These are phyloP conservation scores for Cucumis hystrix DNA, from an alignment of 306 rosid species.

Conservation along the genomic window DNA sequence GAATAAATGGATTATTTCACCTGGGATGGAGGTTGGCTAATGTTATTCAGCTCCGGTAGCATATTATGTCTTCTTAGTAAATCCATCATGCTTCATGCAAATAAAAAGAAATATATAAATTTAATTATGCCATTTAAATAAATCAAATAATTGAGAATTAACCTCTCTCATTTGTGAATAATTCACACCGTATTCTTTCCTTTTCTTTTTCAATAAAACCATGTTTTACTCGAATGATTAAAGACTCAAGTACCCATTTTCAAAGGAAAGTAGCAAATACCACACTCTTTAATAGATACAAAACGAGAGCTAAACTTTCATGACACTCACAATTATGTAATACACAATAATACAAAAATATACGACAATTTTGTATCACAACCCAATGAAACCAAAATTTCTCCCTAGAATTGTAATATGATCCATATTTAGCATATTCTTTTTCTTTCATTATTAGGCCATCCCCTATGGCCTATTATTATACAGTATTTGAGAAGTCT, in stretches of 20 bases:
- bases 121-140: not conserved
- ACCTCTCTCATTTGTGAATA: not conserved
- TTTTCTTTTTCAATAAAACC: too few species aligned
- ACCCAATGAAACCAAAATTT: not conserved
- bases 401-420: not conserved
- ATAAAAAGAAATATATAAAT: not conserved
- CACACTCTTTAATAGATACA: too few species aligned
- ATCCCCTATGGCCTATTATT: too few species aligned
- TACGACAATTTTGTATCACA: too few species aligned
- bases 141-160: not conserved
- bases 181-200: too few species aligned
- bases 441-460: too few species aligned
- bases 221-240: too few species aligned
- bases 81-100: slow-evolving; percentile 2
- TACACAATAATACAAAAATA: too few species aligned
- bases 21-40: not conserved
- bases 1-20: not conserved
- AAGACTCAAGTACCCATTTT: too few species aligned
- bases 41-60: not conserved
- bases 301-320: too few species aligned
- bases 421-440: not conserved
- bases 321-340: not conserved
- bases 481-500: not conserved
- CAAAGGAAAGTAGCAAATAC: too few species aligned
- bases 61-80: not conserved